These are phyloP conservation scores for Limnanthes douglasii DNA, from an alignment of 345 rosid genomes.

Conservation along the genomic window DNA sequence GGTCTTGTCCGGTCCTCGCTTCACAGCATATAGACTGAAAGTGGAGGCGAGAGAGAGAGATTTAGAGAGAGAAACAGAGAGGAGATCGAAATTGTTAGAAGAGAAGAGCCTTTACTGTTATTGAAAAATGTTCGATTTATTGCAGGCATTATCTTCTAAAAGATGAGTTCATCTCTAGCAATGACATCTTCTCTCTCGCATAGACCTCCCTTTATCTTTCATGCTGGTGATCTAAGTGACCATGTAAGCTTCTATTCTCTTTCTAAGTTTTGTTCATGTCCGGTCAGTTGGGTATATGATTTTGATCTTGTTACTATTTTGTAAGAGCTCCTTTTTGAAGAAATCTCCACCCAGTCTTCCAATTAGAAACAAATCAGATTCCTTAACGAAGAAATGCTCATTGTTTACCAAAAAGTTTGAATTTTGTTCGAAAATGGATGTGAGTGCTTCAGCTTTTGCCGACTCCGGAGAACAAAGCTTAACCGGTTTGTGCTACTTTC, in stretches of 20 bases:
- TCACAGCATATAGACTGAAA: no score
- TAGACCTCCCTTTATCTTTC: slow-evolving; percentile 12
- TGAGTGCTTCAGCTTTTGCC: slow-evolving; percentile 22
- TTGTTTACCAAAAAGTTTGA: no score
- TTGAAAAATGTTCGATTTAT: no score
- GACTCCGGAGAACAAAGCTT: slow-evolving; percentile 15
- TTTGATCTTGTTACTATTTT: neutral
- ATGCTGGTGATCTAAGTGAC: slow-evolving; percentile 13
- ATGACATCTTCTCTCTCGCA: slow-evolving; percentile 23
- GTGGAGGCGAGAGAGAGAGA: no score
- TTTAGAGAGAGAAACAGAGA: no score
- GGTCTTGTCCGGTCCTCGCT: no score
- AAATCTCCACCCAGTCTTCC: slow-evolving; percentile 9
- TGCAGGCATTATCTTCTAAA: no score
- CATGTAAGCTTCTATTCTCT: slow-evolving; percentile 10
- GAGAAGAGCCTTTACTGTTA: no score
- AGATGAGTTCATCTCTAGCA: neutral
- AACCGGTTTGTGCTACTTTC: slow-evolving; percentile 18
- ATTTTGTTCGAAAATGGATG: slow-evolving; percentile 37
- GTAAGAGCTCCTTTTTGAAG: neutral
- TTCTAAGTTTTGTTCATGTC: slow-evolving; percentile 4
- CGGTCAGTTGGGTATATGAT: neutral
- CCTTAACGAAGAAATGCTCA: slow-evolving; percentile 25
- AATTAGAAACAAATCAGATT: slow-evolving; percentile 20
- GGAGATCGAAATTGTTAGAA: no score